Conservation (phyloP, 2,329 filamentous ascomycete species). For the Alternaria burnsii region DNA sequence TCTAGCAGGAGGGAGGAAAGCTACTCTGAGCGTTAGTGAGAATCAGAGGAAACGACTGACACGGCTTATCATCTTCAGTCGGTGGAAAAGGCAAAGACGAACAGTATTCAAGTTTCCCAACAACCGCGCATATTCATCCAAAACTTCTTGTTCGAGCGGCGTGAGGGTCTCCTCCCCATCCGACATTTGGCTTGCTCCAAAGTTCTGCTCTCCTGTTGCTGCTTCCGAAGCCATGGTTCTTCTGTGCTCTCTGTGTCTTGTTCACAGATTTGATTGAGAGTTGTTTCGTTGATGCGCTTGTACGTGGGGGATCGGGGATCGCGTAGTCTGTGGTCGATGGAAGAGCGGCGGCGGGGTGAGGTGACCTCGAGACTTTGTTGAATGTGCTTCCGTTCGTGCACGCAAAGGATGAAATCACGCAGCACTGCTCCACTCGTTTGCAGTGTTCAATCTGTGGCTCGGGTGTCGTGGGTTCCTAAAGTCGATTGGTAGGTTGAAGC, state of each 20-base stretch:
- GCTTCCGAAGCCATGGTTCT: constrained; percentile 28
- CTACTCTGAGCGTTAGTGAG: constrained; percentile 36
- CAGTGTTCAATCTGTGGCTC: no score
- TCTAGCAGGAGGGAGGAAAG: constrained; percentile 69
- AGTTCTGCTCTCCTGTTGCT: background rate
- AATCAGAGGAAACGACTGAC: background rate
- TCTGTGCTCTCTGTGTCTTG: background rate
- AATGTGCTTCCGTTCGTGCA: background rate
- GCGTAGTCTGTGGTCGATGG: no score
- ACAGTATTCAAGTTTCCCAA: constrained; percentile 93
- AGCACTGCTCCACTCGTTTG: no score
- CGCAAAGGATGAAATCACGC: no score
- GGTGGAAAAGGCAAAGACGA: constrained; percentile 28
- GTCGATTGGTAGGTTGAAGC: background rate
- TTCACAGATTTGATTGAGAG: no score
- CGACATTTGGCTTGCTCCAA: constrained; percentile 4
- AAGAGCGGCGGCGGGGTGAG: background rate
- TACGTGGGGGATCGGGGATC: no score
- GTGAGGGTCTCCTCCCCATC: constrained; percentile 59
- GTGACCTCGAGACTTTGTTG: background rate
- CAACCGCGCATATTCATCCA: constrained; percentile 90
- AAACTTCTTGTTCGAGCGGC: constrained; percentile 88
- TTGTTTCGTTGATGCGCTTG: background rate
- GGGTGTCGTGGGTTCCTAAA: no score
- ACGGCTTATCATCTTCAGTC: background rate